These are phyloP conservation scores for Xylaria polymorpha DNA, from an alignment of 2,329 filamentous ascomycete genomes.

Conservation along the genomic window DNA sequence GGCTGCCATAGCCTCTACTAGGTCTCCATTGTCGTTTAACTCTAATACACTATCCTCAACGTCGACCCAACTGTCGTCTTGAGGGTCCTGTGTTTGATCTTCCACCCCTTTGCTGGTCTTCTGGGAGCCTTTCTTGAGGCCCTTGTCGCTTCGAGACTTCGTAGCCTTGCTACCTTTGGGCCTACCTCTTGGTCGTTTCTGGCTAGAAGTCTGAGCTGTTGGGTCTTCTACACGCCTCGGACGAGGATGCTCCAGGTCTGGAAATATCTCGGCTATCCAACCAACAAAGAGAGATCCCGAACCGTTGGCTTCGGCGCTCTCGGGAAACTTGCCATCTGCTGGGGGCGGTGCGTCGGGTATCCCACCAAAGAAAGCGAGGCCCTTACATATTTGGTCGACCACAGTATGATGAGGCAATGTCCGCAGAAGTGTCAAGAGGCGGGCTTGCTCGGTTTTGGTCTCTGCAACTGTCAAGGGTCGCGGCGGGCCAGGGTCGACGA, in stretches of 20 bases:
- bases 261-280: constrained; percentile 74
- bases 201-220: constrained; percentile 37
- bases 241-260: constrained; percentile 53
- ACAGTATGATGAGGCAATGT: constrained; percentile 66
- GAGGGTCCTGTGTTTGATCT: constrained; percentile 43
- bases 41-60: constrained; percentile 54
- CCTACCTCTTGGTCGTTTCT: constrained; percentile 62
- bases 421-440: constrained; percentile 67
- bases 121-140: constrained; percentile 59
- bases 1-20: constrained; percentile 43
- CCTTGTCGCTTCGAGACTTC: constrained; percentile 62
- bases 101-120: constrained; percentile 43
- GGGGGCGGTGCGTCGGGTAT: constrained; percentile 66
- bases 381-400: constrained; percentile 72
- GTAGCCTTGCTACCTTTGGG: constrained; percentile 68
- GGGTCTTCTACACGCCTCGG: constrained; percentile 37
- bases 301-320: constrained; percentile 67
- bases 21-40: constrained; percentile 48
- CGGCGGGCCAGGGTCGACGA: constrained; percentile 30
- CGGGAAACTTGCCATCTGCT: constrained; percentile 63
- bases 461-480: constrained; percentile 58
- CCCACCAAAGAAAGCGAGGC: constrained; percentile 72
- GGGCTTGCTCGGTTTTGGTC: constrained; percentile 69
- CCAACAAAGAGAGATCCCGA: constrained; percentile 68
- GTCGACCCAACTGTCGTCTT: constrained; percentile 60